Conservation (phyloP, 1,139 yeast species). For the Candida sp. region DNA sequence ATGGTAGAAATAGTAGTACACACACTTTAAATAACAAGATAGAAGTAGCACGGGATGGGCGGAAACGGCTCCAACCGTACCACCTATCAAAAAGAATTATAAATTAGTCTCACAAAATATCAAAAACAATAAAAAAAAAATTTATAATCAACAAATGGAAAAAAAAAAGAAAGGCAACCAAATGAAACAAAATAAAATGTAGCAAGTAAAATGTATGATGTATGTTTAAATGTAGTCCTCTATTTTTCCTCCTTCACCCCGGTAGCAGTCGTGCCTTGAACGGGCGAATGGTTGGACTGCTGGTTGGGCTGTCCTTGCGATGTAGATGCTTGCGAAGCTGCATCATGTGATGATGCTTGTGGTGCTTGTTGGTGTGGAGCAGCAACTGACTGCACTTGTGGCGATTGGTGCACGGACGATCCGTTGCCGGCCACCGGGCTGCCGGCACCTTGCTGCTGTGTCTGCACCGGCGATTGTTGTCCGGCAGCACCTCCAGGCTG, state of each 20-base stretch:
- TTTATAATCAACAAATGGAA: no score
- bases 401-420: constrained; percentile 1
- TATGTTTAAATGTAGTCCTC: not conserved
- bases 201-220: not conserved
- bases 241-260: not conserved
- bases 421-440: constrained; percentile 3
- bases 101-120: not conserved
- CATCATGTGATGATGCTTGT: constrained; percentile 2
- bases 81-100: not conserved
- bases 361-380: not conserved
- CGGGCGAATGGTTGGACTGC: constrained; percentile 2
- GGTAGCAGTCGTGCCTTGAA: not conserved
- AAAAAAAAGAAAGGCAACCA: not conserved
- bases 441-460: not conserved
- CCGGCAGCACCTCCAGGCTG: not conserved
- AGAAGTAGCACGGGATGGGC: not conserved
- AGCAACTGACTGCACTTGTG: constrained; percentile 1
- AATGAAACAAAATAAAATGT: not conserved
- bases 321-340: no score
- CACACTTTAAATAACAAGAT: constrained; percentile 1
- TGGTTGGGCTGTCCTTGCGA: no score
- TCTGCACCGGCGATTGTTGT: constrained; percentile 1
- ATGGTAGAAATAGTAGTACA: constrained; percentile 2
- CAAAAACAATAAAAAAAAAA: no score
- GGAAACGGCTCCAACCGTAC: no score